Percentiles rank a stretch among this genome's conserved stretches.
Evolutionary conservation across 352 stramenopile genomes (phyloP).

Genomic region (Globisporangium apiculatum): DNA sequence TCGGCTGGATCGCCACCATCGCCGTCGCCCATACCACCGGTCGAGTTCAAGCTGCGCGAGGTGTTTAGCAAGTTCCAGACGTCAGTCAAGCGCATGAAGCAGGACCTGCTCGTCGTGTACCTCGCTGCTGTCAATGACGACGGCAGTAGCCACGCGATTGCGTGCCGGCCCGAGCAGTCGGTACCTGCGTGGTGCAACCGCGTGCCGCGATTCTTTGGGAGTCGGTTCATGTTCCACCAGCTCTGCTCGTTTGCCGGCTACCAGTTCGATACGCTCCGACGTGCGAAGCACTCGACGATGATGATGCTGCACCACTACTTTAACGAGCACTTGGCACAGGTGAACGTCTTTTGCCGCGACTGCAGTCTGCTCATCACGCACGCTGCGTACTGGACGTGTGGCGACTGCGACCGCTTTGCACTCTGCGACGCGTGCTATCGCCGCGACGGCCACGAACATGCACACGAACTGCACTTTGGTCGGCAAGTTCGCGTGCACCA

Average conservation of each 20-base stretch:
- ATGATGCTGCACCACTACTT: constrained; percentile 88
- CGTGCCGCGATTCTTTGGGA: constrained; percentile 76
- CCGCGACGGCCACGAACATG: constrained; percentile 33
- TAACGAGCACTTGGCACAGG: constrained; percentile 60
- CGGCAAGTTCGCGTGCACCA: constrained; percentile 4
- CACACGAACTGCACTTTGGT: constrained; percentile 43
- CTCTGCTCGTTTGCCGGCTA: constrained; percentile 68
- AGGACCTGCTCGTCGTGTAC: constrained; percentile 79
- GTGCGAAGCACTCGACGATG: constrained; percentile 87
- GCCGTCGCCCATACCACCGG: constrained; percentile 13
- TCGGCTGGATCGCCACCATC: neutral
- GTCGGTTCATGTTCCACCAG: constrained; percentile 86
- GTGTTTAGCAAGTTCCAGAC: constrained; percentile 57
- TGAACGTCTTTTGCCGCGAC: constrained; percentile 71
- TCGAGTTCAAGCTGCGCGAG: constrained; percentile 62
- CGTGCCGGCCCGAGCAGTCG: constrained; percentile 28
- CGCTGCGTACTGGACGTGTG: constrained; percentile 59
- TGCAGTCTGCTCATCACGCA: constrained; percentile 77
- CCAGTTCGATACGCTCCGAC: constrained; percentile 84
- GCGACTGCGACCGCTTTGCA: constrained; percentile 40
- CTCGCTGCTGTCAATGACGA: constrained; percentile 16
- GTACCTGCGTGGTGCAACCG: constrained; percentile 45
- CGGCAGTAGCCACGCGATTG: neutral
- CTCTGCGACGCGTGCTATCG: constrained; percentile 68
- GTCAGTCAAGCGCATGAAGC: constrained; percentile 57